These are phyloP conservation scores for Puccinia polysora DNA, from an alignment of 1,284 basidiomycete species.

Conservation along the genomic window DNA sequence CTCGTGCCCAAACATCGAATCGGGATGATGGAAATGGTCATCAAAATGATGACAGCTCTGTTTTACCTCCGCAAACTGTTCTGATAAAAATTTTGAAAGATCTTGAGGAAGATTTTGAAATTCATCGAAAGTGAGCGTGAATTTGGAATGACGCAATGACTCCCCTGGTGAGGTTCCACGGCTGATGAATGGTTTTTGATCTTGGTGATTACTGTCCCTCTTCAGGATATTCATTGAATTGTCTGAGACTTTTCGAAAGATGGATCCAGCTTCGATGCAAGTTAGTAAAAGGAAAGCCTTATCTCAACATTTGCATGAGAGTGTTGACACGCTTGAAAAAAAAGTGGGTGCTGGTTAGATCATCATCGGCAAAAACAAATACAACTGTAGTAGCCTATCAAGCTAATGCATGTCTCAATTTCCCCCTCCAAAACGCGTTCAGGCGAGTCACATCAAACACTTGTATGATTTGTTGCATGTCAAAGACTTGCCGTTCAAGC, in stretches of 20 bases:
- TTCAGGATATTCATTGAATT: constrained; percentile 39
- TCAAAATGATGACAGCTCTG: constrained; percentile 10
- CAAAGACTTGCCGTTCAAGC: constrained; percentile 17
- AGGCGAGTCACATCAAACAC: constrained; percentile 30
- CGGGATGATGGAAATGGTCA: neutral
- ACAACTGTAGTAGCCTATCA: no score
- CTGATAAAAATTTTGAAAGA: constrained; percentile 30
- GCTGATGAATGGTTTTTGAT: neutral
- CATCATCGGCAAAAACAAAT: no score
- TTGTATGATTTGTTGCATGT: constrained; percentile 21
- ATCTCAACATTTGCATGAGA: constrained; percentile 37
- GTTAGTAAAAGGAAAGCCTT: constrained; percentile 27
- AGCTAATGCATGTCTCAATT: no score
- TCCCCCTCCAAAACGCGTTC: no score
- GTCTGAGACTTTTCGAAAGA: constrained; percentile 27
- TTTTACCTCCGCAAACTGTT: constrained; percentile 16
- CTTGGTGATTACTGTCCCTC: neutral
- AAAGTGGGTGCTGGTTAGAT: constrained; percentile 8
- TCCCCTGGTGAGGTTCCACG: no score
- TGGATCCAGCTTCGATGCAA: constrained; percentile 27
- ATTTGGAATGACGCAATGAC: no score
- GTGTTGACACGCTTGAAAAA: constrained; percentile 38
- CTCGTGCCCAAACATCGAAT: no score
- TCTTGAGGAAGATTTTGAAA: constrained; percentile 38
- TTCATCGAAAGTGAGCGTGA: constrained; percentile 43